Evolutionary conservation across 106 monocot species (phyloP).

Genomic region (Acorus calamus): DNA sequence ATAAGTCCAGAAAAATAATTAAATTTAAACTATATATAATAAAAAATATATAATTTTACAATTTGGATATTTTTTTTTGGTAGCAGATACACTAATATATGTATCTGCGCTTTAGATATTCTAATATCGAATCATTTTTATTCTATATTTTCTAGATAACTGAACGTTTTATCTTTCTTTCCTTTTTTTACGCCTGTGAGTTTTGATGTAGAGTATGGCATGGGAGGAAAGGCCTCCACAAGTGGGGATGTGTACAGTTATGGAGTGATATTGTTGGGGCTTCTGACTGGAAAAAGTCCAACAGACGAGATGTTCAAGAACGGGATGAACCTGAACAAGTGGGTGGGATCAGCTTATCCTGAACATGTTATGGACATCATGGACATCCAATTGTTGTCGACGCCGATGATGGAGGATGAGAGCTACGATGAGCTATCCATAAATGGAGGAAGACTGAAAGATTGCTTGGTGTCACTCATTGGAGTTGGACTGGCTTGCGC

Average conservation of each 20-base stretch:
- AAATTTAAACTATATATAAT: no score
- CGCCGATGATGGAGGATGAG: background rate
- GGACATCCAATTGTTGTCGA: background rate
- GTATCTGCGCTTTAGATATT: no score
- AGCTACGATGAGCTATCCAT: background rate
- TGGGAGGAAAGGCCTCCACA: conserved; percentile 15
- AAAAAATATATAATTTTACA: no score
- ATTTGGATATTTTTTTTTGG: no score
- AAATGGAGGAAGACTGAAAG: background rate
- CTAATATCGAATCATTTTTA: no score
- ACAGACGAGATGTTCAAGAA: conserved; percentile 13
- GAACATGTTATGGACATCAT: conserved; percentile 3
- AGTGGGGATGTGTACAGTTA: conserved; percentile 34
- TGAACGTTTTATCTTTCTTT: no score
- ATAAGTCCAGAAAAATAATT: no score
- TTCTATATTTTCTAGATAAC: no score
- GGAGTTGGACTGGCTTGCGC: conserved; percentile 1
- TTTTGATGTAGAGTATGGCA: conserved; percentile 22
- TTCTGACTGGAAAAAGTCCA: conserved; percentile 38
- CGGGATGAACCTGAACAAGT: conserved; percentile 10
- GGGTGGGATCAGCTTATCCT: conserved; percentile 18
- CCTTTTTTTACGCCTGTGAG: background rate
- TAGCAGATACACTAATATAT: background rate
- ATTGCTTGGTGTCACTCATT: conserved; percentile 5
- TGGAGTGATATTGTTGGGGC: conserved; percentile 21